Evolutionary conservation across 495 filamentous ascomycete species (phyloP).

Genomic region (Aspergillus funiculosus): DNA sequence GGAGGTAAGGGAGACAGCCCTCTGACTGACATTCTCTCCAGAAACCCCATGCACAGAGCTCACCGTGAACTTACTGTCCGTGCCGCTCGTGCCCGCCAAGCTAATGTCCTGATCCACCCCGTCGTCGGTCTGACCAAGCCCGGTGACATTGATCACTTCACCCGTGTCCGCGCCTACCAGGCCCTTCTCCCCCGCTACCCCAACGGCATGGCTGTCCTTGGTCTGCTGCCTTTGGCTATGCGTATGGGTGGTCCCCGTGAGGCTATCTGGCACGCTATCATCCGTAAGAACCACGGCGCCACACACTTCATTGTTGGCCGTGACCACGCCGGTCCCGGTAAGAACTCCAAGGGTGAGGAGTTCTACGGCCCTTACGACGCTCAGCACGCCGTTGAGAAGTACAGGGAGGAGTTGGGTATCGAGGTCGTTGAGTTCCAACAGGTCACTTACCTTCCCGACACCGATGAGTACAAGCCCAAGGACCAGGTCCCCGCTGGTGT

Average conservation of each 20-base stretch:
- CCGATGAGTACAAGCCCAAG: constrained; percentile 89
- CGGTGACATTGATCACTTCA: constrained; percentile 99
- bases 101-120: constrained; percentile 98
- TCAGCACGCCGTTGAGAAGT: constrained; percentile 96
- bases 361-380: constrained; percentile 99
- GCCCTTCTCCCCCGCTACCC: constrained; percentile 95
- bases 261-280: constrained; percentile 99
- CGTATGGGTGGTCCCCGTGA: constrained; percentile 98
- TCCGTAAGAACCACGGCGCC: constrained; percentile 98
- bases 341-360: constrained; percentile 91
- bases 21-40: constrained; percentile 14
- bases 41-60: constrained; percentile 98
- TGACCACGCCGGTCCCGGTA: constrained; percentile 95
- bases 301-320: constrained; percentile 99
- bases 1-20: background rate
- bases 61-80: constrained; percentile 96
- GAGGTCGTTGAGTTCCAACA: constrained; percentile 99
- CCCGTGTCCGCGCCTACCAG: constrained; percentile 96
- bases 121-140: constrained; percentile 98
- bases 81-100: constrained; percentile 88
- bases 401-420: constrained; percentile 91
- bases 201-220: constrained; percentile 97
- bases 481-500: constrained; percentile 79
- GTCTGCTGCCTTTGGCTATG: constrained; percentile 94
- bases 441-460: constrained; percentile 97